Percentiles rank a stretch among this genome's conserved stretches.
phyloP scores from a whole-genome alignment of 805 yeast species.

The Wickerhamiella alocasiicola region DNA sequence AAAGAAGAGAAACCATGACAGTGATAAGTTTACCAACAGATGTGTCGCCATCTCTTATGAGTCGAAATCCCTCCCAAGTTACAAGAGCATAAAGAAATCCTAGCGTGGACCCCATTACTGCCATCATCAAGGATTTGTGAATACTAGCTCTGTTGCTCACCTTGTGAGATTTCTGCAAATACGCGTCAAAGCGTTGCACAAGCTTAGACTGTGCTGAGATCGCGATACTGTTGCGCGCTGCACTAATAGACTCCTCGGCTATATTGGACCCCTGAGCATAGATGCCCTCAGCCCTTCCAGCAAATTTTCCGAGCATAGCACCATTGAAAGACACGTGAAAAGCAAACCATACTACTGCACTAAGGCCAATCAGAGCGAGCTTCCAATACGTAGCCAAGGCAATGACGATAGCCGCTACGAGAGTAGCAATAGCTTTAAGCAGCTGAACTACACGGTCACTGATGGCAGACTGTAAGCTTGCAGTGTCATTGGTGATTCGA shows the following conservation, averaged over 20 bases:
- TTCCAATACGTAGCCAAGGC: constrained; percentile 24
- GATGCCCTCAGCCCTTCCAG: constrained; percentile 13
- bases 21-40: constrained; percentile 14
- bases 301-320: constrained; percentile 15
- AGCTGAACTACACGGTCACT: constrained; percentile 28
- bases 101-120: constrained; percentile 19
- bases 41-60: constrained; percentile 17
- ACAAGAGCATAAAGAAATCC: constrained; percentile 23
- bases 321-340: constrained; percentile 21
- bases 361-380: constrained; percentile 24
- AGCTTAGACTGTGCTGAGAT: constrained; percentile 25
- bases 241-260: constrained; percentile 29
- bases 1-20: constrained; percentile 19
- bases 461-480: constrained; percentile 28
- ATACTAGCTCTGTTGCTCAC: constrained; percentile 1
- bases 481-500: constrained; percentile 29
- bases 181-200: constrained; percentile 18
- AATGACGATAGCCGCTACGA: constrained; percentile 26
- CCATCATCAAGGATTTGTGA: constrained; percentile 20
- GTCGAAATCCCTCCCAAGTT: constrained; percentile 26
- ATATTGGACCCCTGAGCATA: constrained; percentile 25
- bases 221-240: constrained; percentile 30
- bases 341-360: constrained; percentile 23
- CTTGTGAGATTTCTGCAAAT: constrained; percentile 16
- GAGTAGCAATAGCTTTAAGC: constrained; percentile 26